phyloP scores from a whole-genome alignment of 345 rosid species.

The Murraya paniculata region DNA sequence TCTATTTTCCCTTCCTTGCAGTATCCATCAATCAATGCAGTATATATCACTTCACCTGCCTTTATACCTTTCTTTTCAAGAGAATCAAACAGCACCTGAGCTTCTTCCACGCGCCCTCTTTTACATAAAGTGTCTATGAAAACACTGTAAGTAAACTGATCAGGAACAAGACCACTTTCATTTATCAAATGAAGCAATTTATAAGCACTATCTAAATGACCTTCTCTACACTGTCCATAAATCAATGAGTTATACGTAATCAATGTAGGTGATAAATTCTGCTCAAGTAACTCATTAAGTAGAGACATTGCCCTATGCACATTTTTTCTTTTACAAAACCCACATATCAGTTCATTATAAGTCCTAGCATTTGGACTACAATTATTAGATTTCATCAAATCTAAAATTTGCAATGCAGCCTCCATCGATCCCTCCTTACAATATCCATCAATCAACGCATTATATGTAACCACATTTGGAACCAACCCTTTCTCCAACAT shows the following conservation, averaged over 20 bases:
- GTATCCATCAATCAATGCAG: conserved; percentile 79
- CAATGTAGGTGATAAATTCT: conserved; percentile 46
- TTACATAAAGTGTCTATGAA: conserved; percentile 72
- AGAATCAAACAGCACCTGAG: conserved; percentile 57
- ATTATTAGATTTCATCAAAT: conserved; percentile 58
- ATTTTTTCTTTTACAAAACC: conserved; percentile 58
- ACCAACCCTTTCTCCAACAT: conserved; percentile 58
- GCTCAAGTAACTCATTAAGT: conserved; percentile 54
- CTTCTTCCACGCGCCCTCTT: conserved; percentile 66
- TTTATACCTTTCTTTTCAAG: conserved; percentile 62
- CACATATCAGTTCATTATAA: conserved; percentile 73
- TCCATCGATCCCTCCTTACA: conserved; percentile 65
- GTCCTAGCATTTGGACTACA: conserved; percentile 71
- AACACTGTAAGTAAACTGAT: conserved; percentile 66
- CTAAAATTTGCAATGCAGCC: conserved; percentile 63
- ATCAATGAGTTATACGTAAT: conserved; percentile 75
- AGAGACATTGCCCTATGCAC: conserved; percentile 84
- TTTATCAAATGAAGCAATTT: conserved; percentile 66
- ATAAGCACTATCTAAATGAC: conserved; percentile 67
- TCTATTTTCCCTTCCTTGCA: conserved; percentile 63
- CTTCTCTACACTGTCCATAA: conserved; percentile 69
- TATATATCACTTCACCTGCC: conserved; percentile 76
- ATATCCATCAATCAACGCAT: conserved; percentile 80
- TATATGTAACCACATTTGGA: conserved; percentile 74
- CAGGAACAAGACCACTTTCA: conserved; percentile 60